phyloP scores from a whole-genome alignment of 2,329 filamentous ascomycete genomes.

The Penicillium sp. region DNA sequence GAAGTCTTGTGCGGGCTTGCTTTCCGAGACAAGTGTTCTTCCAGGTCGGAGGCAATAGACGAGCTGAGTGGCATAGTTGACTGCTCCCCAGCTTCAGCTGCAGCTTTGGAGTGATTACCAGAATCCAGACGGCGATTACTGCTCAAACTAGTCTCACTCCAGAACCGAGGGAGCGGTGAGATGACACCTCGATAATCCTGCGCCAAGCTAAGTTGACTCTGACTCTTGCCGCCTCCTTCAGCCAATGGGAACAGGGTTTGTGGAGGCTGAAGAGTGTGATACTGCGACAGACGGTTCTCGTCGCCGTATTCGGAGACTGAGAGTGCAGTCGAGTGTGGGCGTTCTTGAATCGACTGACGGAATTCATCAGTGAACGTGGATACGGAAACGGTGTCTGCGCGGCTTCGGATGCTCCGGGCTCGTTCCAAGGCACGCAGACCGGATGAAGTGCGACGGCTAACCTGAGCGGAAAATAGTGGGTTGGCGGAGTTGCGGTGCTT shows the following conservation, averaged over 20 bases:
- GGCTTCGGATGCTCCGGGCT: slow-evolving; percentile 36
- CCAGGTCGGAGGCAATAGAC: slow-evolving; percentile 24
- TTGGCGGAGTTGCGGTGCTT: slow-evolving; percentile 40
- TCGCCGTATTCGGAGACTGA: slow-evolving; percentile 39
- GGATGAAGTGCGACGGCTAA: slow-evolving; percentile 34
- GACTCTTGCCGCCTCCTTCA: slow-evolving; percentile 21
- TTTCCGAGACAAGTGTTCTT: slow-evolving; percentile 23
- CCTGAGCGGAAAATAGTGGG: slow-evolving; percentile 38
- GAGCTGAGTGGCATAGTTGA: slow-evolving; percentile 19
- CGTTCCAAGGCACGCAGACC: slow-evolving; percentile 35
- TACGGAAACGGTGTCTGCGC: slow-evolving; percentile 36
- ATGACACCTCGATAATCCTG: slow-evolving; percentile 39
- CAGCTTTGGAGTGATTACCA: slow-evolving; percentile 12
- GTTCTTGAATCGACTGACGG: slow-evolving; percentile 31
- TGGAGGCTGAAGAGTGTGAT: slow-evolving; percentile 29
- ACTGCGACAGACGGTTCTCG: slow-evolving; percentile 32
- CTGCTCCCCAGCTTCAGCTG: neutral
- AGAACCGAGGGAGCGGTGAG: slow-evolving; percentile 37
- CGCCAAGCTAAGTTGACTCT: slow-evolving; percentile 38
- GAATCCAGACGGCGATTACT: slow-evolving; percentile 26
- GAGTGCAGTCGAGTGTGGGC: slow-evolving; percentile 34
- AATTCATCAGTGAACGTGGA: slow-evolving; percentile 32
- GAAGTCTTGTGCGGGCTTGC: slow-evolving; percentile 7
- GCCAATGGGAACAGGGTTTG: slow-evolving; percentile 20
- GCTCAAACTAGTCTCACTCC: slow-evolving; percentile 35